phyloP scores from a whole-genome alignment of 768 basidiomycete genomes.

The Tricholoma bakamatsutake region DNA sequence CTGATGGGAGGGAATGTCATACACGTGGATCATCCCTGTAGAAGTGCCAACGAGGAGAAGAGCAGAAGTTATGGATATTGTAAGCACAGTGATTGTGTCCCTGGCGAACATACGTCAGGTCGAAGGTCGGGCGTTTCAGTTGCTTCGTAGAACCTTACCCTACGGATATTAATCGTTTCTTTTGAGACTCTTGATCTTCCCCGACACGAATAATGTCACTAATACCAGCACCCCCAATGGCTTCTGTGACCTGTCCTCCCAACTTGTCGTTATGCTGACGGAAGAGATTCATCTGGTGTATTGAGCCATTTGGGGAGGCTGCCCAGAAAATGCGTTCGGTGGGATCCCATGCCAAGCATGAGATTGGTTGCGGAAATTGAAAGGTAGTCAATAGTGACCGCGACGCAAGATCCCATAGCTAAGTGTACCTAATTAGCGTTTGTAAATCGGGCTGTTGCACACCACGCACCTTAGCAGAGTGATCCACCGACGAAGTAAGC shows the following conservation, averaged over 20 bases:
- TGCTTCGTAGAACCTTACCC: conserved; percentile 40
- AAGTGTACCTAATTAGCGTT: neutral
- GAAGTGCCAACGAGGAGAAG: conserved; percentile 80
- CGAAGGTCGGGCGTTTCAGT: neutral
- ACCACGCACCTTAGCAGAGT: conserved; percentile 75
- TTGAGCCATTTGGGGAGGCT: conserved; percentile 65
- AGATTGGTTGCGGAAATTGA: conserved; percentile 74
- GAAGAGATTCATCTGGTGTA: conserved; percentile 80
- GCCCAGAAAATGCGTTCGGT: conserved; percentile 89
- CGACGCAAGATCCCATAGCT: conserved; percentile 82
- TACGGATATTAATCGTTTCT: conserved; percentile 62
- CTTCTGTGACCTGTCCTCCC: conserved; percentile 52
- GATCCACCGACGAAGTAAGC: conserved; percentile 80
- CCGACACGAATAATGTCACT: conserved; percentile 68
- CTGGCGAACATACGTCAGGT: conserved; percentile 32
- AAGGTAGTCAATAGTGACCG: conserved; percentile 80
- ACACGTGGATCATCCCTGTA: conserved; percentile 67
- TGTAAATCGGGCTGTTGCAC: neutral
- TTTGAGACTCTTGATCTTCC: conserved; percentile 37
- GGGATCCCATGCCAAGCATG: conserved; percentile 69
- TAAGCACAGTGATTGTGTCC: conserved; percentile 64
- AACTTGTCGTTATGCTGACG: conserved; percentile 50
- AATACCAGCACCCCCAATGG: conserved; percentile 68
- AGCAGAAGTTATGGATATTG: conserved; percentile 73
- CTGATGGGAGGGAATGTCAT: conserved; percentile 90